Base-by-base conservation (phyloP, 2,329 filamentous ascomycete genomes). In the Sporothrix pseudoabietina region DNA sequence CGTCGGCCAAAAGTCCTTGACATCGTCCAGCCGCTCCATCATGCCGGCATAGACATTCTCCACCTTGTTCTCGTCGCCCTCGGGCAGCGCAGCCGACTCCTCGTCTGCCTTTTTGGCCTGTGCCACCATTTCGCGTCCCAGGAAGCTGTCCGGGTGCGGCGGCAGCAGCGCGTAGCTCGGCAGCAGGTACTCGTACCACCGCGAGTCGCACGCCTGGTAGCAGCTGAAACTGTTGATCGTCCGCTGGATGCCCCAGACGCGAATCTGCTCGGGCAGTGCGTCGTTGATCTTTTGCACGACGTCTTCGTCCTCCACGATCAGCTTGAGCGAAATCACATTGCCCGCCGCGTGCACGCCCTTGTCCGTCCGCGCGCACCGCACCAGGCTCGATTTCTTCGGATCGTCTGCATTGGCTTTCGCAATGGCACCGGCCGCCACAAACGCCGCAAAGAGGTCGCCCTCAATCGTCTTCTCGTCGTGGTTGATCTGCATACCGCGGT, bases 321-420 rank as follows among this genome's bases (percentile, higher is more conserved):
- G 86, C 84, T 99, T 99, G 78, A 98, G 82, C 44, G 94, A 97
- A 75, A 98, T 93, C 79, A 98, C 91, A 79, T 98, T 98, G 71
- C 95, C 96, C 1, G 95, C 95, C 0, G 95, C 95, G 81, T 98
- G 95, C 1, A 98, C 95, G 72, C 96, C 96, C 85, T 98, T 99
- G 84, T 99, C 96, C 0, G 96, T 99, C 76, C 96, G 88, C 4
- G 96, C 96, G 82, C 96, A 99, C 76, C 96, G 91, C 71, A 97
- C 93, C 65, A 99, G 88, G 71, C 94, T 94, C 1, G 94, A 97
- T 83, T 99, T 99, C 82, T 97, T 97, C 4, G 95, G 96, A 80
- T 99, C 96, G 78, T 97, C 91, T 30, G 96, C 96, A 80, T 99
- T 99, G 75, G 94, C 94, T 82, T 98, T 98, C 68, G 94, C 97